Conservation (phyloP, 2,329 filamentous ascomycete genomes). For the Paramyrothecium roridum region DNA sequence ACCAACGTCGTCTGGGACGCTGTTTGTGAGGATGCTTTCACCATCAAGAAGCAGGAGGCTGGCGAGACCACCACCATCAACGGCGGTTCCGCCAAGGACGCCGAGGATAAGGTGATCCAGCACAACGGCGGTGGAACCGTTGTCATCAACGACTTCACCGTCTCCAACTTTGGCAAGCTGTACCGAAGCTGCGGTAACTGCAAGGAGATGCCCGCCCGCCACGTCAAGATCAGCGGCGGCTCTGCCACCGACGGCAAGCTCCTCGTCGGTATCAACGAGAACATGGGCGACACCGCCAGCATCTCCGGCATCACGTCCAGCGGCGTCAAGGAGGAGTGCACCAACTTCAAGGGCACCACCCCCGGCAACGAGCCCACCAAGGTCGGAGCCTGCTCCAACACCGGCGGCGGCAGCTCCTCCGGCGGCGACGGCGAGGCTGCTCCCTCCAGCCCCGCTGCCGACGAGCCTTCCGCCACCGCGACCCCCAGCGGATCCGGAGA, state of each 20-base stretch:
- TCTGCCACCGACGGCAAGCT: conserved; percentile 33
- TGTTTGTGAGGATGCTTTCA: conserved; percentile 43
- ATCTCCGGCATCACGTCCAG: conserved; percentile 16
- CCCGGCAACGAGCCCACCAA: conserved; percentile 19
- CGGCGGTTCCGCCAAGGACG: conserved; percentile 43
- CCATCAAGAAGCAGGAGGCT: conserved; percentile 18
- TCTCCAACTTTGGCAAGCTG: conserved; percentile 44
- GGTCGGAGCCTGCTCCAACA: conserved; percentile 14
- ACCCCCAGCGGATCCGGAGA: neutral
- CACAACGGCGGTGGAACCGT: conserved; percentile 44
- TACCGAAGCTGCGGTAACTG: conserved; percentile 48
- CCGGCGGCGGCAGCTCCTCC: neutral
- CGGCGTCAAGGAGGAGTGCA: conserved; percentile 15
- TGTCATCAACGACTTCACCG: conserved; percentile 35
- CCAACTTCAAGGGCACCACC: conserved; percentile 17
- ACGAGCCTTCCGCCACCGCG: neutral
- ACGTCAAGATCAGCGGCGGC: conserved; percentile 38
- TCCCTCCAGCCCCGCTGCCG: neutral
- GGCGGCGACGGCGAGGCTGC: no score
- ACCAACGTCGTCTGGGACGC: conserved; percentile 46
- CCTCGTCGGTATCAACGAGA: conserved; percentile 38
- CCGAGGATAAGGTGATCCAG: conserved; percentile 43
- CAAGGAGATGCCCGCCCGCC: conserved; percentile 29
- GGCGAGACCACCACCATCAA: conserved; percentile 31
- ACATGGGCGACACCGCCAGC: conserved; percentile 30